Evolutionary conservation across 2,329 filamentous ascomycete genomes (phyloP).

Genomic region (Hysterium pulicare): DNA sequence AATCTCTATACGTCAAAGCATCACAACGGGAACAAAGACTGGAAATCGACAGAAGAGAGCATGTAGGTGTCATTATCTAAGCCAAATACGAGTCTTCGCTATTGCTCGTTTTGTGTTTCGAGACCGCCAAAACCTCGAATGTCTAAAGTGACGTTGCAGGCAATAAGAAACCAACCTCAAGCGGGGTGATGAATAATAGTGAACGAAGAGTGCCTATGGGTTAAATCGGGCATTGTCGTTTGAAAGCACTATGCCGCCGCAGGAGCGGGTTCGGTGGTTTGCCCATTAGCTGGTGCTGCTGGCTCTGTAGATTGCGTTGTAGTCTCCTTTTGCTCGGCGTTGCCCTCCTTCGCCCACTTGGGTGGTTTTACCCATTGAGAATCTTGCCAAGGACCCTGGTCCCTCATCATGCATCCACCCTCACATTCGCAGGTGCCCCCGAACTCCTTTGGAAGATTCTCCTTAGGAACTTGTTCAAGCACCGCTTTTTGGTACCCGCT

Average conservation of each 20-base stretch:
- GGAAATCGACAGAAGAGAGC: background rate
- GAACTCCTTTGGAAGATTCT: slow-evolving; percentile 85
- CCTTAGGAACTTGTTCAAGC: slow-evolving; percentile 75
- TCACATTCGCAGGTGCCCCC: slow-evolving; percentile 79
- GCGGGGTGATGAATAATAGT: too few relatives aligned
- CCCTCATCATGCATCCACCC: slow-evolving; percentile 81
- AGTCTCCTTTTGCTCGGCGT: too few relatives aligned
- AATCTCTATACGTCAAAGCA: background rate
- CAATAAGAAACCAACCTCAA: background rate
- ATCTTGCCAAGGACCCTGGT: slow-evolving; percentile 87
- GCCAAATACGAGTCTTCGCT: background rate
- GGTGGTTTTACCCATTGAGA: slow-evolving; percentile 61
- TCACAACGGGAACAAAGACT: background rate
- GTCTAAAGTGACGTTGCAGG: background rate
- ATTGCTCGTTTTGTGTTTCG: too few relatives aligned
- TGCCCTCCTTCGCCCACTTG: too few relatives aligned
- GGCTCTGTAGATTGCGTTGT: too few relatives aligned
- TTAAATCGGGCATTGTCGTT: too few relatives aligned
- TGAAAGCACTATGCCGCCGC: too few relatives aligned
- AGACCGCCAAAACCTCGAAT: background rate
- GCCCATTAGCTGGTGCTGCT: too few relatives aligned
- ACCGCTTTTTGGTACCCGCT: slow-evolving; percentile 78
- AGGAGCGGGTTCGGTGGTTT: too few relatives aligned
- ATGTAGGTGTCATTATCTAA: background rate
- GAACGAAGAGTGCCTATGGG: too few relatives aligned